A percentile compares a stretch with the other conserved stretches of the same genome.
Conservation (phyloP, 345 rosid species). For the Camelina hispida region DNA sequence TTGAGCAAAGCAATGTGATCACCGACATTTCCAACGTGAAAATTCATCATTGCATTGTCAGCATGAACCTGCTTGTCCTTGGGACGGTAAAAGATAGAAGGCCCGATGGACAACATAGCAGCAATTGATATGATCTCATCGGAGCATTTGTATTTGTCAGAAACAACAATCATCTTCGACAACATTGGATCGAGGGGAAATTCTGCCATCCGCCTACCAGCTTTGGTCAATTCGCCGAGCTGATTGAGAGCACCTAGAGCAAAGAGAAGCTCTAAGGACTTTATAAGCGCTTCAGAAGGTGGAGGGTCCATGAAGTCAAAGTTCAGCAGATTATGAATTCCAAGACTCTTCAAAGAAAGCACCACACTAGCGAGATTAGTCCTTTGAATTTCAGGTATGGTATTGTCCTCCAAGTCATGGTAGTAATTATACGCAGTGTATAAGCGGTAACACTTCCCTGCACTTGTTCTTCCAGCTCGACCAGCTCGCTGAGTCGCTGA, state of each 20-base stretch:
- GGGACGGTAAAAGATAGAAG: constrained; percentile 85
- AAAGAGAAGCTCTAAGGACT: constrained; percentile 74
- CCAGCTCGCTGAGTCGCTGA: constrained; percentile 87
- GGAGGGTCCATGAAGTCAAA: constrained; percentile 97
- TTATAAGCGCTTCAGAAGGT: constrained; percentile 79
- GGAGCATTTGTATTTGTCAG: constrained; percentile 77
- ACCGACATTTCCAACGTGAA: constrained; percentile 79
- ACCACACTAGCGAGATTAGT: constrained; percentile 91
- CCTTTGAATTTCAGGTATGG: constrained; percentile 81
- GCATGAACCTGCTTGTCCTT: constrained; percentile 93
- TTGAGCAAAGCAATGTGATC: constrained; percentile 82
- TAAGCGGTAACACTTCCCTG: constrained; percentile 79
- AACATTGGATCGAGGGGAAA: constrained; percentile 89
- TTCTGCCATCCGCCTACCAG: constrained; percentile 86
- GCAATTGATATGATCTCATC: constrained; percentile 81
- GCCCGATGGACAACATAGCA: constrained; percentile 90
- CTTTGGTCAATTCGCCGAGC: constrained; percentile 87
- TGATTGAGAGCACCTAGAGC: constrained; percentile 83
- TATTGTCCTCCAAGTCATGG: constrained; percentile 80
- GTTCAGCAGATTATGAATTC: constrained; percentile 72
- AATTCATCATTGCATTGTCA: constrained; percentile 83
- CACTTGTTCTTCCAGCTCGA: constrained; percentile 86
- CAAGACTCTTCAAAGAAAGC: constrained; percentile 85
- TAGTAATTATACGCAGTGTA: constrained; percentile 71
- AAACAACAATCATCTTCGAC: constrained; percentile 83